These are phyloP conservation scores for Alternaria ethzedia DNA, from an alignment of 2,329 filamentous ascomycete genomes.

Conservation along the genomic window DNA sequence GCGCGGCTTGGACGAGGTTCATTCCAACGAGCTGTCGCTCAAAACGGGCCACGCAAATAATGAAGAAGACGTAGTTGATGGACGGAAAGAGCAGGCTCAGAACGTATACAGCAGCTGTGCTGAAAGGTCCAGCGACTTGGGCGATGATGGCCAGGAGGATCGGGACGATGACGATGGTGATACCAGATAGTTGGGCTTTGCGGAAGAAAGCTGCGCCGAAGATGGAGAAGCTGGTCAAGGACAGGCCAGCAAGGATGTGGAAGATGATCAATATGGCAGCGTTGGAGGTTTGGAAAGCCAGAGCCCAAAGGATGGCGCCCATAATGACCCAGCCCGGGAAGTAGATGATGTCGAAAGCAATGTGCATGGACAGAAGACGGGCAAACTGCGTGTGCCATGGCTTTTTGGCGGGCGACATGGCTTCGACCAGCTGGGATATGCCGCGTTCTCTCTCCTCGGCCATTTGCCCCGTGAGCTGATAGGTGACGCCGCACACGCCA, in stretches of 20 bases:
- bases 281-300: constrained; percentile 59
- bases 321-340: constrained; percentile 82
- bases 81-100: constrained; percentile 82
- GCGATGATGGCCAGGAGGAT: constrained; percentile 81
- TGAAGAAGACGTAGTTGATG: constrained; percentile 87
- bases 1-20: constrained; percentile 67
- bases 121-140: constrained; percentile 71
- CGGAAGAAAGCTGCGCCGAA: constrained; percentile 84
- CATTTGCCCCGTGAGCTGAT: constrained; percentile 85
- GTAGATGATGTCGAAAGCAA: constrained; percentile 82
- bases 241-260: constrained; percentile 76
- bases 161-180: constrained; percentile 74
- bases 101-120: constrained; percentile 69
- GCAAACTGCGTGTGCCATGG: constrained; percentile 80
- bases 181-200: constrained; percentile 86
- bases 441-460: constrained; percentile 85
- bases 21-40: constrained; percentile 67
- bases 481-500: constrained; percentile 79
- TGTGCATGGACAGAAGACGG: constrained; percentile 77
- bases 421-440: constrained; percentile 87
- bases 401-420: constrained; percentile 81
- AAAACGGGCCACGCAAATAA: constrained; percentile 77
- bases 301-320: constrained; percentile 68
- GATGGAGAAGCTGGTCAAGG: constrained; percentile 80
- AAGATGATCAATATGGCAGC: constrained; percentile 60